phyloP scores from a whole-genome alignment of 257 asterid species.

The Parsonsia alboflavescens region DNA sequence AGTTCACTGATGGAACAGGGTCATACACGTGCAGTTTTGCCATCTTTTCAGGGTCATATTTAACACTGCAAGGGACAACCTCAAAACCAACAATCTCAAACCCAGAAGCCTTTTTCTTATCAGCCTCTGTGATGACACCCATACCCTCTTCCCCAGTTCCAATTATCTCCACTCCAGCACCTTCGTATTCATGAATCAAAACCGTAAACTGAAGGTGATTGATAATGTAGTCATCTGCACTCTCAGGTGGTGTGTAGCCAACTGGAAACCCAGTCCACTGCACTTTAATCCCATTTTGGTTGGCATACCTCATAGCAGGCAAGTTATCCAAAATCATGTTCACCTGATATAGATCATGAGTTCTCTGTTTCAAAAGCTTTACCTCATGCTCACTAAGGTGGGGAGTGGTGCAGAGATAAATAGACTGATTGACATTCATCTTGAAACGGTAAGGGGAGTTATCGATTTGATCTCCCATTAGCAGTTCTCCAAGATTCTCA shows the following conservation, averaged over 20 bases:
- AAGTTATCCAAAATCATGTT: slow-evolving; percentile 74
- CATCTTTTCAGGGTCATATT: slow-evolving; percentile 68
- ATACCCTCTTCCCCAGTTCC: slow-evolving; percentile 26
- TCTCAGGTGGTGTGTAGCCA: slow-evolving; percentile 61
- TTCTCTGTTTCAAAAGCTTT: slow-evolving; percentile 72
- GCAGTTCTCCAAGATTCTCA: slow-evolving; percentile 75
- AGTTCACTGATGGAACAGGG: slow-evolving; percentile 34
- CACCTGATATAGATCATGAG: slow-evolving; percentile 73
- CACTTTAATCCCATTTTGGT: slow-evolving; percentile 57
- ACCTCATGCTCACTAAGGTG: slow-evolving; percentile 62
- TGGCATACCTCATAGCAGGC: slow-evolving; percentile 70
- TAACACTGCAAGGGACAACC: slow-evolving; percentile 72
- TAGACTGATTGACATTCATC: slow-evolving; percentile 61
- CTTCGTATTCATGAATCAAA: slow-evolving; percentile 44
- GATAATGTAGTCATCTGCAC: slow-evolving; percentile 63
- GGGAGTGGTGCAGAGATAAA: slow-evolving; percentile 63
- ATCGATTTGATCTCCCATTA: slow-evolving; percentile 83
- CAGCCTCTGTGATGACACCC: slow-evolving; percentile 24
- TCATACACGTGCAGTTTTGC: slow-evolving; percentile 54
- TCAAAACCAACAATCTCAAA: slow-evolving; percentile 81
- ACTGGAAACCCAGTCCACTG: slow-evolving; percentile 85
- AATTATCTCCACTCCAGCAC: slow-evolving; percentile 16
- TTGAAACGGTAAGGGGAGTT: slow-evolving; percentile 69
- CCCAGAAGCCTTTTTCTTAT: slow-evolving; percentile 63
- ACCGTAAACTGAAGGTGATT: slow-evolving; percentile 74